These are phyloP conservation scores for Macrolepiota dolichaula DNA, from an alignment of 768 basidiomycete species.

Conservation along the genomic window DNA sequence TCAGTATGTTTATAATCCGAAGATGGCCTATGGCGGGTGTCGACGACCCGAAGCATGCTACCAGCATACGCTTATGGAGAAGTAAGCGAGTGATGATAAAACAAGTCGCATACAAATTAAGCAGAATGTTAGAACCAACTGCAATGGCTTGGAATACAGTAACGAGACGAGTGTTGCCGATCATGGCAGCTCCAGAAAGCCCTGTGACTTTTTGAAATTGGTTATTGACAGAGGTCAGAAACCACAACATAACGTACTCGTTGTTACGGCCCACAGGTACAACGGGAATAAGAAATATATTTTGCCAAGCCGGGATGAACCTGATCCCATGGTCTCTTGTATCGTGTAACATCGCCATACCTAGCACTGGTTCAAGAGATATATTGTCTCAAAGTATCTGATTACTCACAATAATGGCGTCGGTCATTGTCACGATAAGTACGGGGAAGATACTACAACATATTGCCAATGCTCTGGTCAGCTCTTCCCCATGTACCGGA, in stretches of 20 bases:
- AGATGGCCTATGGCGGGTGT: background rate
- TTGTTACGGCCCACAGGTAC: background rate
- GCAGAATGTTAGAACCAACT: background rate
- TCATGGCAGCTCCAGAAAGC: background rate
- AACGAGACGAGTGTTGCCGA: background rate
- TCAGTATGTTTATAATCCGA: background rate
- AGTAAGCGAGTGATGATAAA: background rate
- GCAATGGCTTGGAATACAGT: background rate
- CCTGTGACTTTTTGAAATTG: background rate
- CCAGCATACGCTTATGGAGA: background rate
- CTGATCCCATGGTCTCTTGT: background rate
- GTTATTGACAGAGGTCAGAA: background rate
- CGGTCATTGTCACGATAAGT: background rate
- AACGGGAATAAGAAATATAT: background rate
- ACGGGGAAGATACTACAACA: background rate
- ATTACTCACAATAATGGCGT: background rate
- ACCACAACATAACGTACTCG: background rate
- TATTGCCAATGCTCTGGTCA: background rate
- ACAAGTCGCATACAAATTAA: background rate
- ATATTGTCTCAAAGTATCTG: background rate
- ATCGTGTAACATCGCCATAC: slow-evolving; percentile 4
- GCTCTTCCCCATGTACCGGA: background rate
- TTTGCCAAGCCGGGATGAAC: too few relatives aligned
- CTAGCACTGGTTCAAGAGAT: background rate
- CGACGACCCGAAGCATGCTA: background rate